Base-by-base conservation (phyloP, 345 rosid genomes). In the Trapa incisa region DNA sequence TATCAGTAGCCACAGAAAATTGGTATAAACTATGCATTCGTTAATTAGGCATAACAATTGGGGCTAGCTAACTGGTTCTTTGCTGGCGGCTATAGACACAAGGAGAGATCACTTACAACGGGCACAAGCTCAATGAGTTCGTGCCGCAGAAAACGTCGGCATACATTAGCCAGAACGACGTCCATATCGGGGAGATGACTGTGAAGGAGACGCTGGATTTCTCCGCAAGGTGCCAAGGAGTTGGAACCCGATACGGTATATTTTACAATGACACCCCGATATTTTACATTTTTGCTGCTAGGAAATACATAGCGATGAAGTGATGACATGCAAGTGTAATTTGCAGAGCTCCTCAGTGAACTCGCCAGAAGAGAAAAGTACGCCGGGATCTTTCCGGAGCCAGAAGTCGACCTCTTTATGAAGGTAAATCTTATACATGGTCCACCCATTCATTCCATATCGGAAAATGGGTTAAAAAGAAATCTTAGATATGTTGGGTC, bases 141-240 rank as follows among this genome's bases (percentile, higher is more conserved):
- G 89, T 85, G n/a, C 87, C 98, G 5, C 84, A 75, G 66, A 93
- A 93, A 73, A 86, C 97, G 41, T 87, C 99, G 1, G 99, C 96
- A 0, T 93, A 88, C 63, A 90, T 93, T 54, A 88, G 99, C 68
- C 99, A 90, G 78, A 87, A 93, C 50, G 99, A 93, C 76, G 91
- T 87, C 72, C 99, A 93, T 68, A 75, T 85, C 5, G 99, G 92
- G 72, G 89, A 82, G 41, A 86, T 93, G 97, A 93, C 97, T 0
- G 99, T 93, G 5, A 87, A 83, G 80, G 99, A 93, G 80, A 93
- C 97, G 37, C 74, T 93, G 1, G 97, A 93, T 77, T 93, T 93
- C 77, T 93, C 97, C 1, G 97, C 97, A 15, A 82, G 95, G 64
- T 93, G 99, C 66, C 96, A 82, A 73, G 99, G 99, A 35, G 88